A percentile compares a stretch with the other conserved stretches of the same genome.
Evolutionary conservation across 352 stramenopile genomes (phyloP).

Genomic region (Phytophthora pinifolia): DNA sequence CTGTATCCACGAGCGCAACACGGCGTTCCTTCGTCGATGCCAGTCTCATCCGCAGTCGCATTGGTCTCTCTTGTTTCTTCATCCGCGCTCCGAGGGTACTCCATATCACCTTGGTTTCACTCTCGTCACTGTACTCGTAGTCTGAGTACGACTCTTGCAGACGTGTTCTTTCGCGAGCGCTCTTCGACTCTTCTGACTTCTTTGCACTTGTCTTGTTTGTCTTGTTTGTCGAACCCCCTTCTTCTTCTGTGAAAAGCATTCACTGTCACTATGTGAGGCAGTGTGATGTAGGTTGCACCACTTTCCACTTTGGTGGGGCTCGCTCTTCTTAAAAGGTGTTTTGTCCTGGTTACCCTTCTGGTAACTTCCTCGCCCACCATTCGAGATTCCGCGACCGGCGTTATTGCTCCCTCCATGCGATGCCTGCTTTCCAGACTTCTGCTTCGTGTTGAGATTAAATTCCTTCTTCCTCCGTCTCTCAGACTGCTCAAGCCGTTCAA

Average conservation of each 20-base stretch:
- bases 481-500: constrained; percentile 10
- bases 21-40: not conserved
- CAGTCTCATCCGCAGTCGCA: not conserved
- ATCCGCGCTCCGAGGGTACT: not conserved
- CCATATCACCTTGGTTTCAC: constrained; percentile 2
- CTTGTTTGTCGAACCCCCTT: not conserved
- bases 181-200: constrained; percentile 2
- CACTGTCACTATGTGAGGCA: constrained; percentile 3
- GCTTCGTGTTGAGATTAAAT: not conserved
- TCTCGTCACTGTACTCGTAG: not conserved
- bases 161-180: no score
- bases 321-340: not conserved
- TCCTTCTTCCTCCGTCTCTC: constrained; percentile 1
- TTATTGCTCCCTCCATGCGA: not conserved
- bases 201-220: not conserved
- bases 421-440: not conserved
- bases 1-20: constrained; percentile 7
- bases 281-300: constrained; percentile 19
- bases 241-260: constrained; percentile 14
- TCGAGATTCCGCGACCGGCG: not conserved
- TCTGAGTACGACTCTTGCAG: not conserved
- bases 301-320: not conserved
- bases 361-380: no score
- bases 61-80: not conserved
- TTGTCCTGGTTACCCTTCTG: not conserved